Evolutionary conservation across 2,329 filamentous ascomycete genomes (phyloP), one percentile per base, ranked within the genome.

Genomic region (Claviceps cyperi): DNA sequence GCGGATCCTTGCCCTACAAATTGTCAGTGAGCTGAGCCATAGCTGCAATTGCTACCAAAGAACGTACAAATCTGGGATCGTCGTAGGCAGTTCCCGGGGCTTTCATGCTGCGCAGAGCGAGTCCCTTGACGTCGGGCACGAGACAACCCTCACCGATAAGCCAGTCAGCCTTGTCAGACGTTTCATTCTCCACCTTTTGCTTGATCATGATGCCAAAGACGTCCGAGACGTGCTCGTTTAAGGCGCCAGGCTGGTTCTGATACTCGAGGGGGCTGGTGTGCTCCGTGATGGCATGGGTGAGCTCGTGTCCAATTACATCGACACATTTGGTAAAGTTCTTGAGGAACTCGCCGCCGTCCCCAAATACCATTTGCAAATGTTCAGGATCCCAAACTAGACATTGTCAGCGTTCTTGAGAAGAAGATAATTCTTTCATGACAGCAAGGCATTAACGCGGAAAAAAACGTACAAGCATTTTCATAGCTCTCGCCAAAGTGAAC

Each of bases 191-290:
- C 8, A 67, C 65, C 55, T 68, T 69, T 60, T 79, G 76, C 65
- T 78, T 76, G 52, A 75, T 63, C 72, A 79, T 77, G 60, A 74
- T 70, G 51, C 74, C 76, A 55, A 78, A 78, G 1, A 73, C 71
- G 54, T 80, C 76, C 0, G 75, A 73, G 35, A 78, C 56, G 54
- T 75, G 73, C 60, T 80, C 76, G 52, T 79, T 79, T 39, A 80
- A 64, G 14, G 75, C 75, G 17, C 76, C 76, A 14, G 71, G 62
- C 58, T 79, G 71, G 38, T 66, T 69, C n/a, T 60, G 55, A 57
- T 79, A 79, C 47, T 70, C 62, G 8, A 80, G 67, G 1, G 69
- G 68, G 11, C 68, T 69, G 2, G 71, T 73, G 57, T 74, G 64
- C 54, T 77, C 69, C 0, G 70, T 75, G 19, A 80, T 66, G 28